A percentile compares a stretch with the other conserved stretches of the same genome.
Evolutionary conservation across 257 asterid genomes (phyloP).

Genomic region (Eustoma russellianum): DNA sequence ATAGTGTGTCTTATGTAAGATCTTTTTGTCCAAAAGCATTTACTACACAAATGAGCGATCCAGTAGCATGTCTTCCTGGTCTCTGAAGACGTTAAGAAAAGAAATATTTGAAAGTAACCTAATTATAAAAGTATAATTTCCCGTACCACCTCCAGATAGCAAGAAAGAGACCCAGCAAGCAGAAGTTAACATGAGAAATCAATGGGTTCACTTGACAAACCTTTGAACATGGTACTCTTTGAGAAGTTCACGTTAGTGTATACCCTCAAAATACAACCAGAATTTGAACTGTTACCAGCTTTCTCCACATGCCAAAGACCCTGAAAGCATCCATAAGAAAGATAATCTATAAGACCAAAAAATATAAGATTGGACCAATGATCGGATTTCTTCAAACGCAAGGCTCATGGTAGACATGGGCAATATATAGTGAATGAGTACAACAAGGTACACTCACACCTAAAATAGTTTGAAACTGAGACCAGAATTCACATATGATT

Average conservation of each 20-base stretch:
- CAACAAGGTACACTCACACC: too few relatives aligned
- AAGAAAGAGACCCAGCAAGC: too few relatives aligned
- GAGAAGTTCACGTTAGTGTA: slow-evolving; percentile 71
- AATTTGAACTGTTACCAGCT: slow-evolving; percentile 35
- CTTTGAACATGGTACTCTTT: slow-evolving; percentile 91
- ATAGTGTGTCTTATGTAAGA: too few relatives aligned
- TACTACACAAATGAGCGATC: too few relatives aligned
- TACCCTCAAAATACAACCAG: slow-evolving; percentile 61
- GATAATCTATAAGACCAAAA: not conserved
- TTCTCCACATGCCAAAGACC: slow-evolving; percentile 78
- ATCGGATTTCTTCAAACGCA: too few relatives aligned
- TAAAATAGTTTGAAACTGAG: too few relatives aligned
- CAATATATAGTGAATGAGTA: too few relatives aligned
- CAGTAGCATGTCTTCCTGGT: too few relatives aligned
- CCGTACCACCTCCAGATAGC: not conserved
- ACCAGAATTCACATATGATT: too few relatives aligned
- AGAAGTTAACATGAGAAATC: too few relatives aligned
- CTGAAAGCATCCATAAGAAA: slow-evolving; percentile 20
- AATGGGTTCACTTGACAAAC: slow-evolving; percentile 24
- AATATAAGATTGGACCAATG: not conserved
- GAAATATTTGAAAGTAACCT: not conserved
- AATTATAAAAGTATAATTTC: not conserved
- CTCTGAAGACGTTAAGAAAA: not conserved
- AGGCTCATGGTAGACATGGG: too few relatives aligned
- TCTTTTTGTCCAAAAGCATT: too few relatives aligned